Evolutionary conservation across 169 alveolate species (phyloP), one percentile per base, ranked within the genome.

Genomic region (Plasmodium gallinaceum): DNA sequence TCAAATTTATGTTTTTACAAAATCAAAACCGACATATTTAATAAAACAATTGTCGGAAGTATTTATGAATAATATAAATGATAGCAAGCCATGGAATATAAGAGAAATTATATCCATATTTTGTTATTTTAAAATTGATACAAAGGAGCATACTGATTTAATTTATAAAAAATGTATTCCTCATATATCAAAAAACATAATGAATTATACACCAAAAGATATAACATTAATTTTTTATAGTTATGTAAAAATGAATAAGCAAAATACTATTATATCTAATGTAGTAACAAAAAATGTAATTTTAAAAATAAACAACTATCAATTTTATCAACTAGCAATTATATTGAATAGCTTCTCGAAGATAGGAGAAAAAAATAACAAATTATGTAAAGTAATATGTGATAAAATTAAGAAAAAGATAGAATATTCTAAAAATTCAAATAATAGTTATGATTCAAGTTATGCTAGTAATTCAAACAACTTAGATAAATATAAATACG

Each of bases 311-410:
- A 14, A 83, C 5, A 26, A 16, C 5, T 83, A 66, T 68, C 46
- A 83, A 45, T 83, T 83, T 62, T 26, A 68, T 58, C 91, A 83
- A 8, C 57, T 68, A 26, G 80, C 91, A 7, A 68, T 83, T 83
- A 43, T 83, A 12, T 46, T 83, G 22, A 83, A 83, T 60, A 42
- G 60, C 0, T 83, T 83, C 24, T 46, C 85, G 0, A 68, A 68
- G 54, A 5, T 83, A 14, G 91, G 91, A 0, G 85, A 68, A 43
- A 83, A 83, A 60, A 83, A 83, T 71, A 69, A 68, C 45, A 83
- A 83, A 45, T 43, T 83, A 7, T 83, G 91, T 46, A 68, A 43
- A 10, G 85, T 39, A 6, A 60, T 83, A 60, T 68, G 91, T 12
- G 74, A 83, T 0, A 45, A 83, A 60, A 61, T 83, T 58, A 83